Conservation (phyloP, 2,329 filamentous ascomycete genomes). For the Pestalotiopsis sp. region DNA sequence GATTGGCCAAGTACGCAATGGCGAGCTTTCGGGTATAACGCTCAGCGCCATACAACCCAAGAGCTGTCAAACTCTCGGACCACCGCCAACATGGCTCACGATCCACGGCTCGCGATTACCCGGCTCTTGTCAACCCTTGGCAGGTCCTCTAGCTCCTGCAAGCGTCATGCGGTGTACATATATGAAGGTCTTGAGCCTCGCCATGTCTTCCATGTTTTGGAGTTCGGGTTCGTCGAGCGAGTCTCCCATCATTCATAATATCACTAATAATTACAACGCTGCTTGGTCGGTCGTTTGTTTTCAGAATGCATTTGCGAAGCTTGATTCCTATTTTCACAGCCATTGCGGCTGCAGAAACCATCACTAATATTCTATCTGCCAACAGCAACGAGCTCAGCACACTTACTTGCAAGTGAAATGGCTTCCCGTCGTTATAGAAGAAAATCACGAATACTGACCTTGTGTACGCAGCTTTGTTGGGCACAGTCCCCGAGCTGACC, state of each 20-base stretch:
- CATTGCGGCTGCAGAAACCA: slow-evolving; percentile 8
- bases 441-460: not conserved
- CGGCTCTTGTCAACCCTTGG: not conserved
- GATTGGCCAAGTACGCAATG: not conserved
- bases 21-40: not conserved
- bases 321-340: slow-evolving; percentile 9
- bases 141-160: not conserved
- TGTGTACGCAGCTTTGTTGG: slow-evolving; percentile 15
- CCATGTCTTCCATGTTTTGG: not conserved
- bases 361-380: slow-evolving; percentile 12
- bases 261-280: slow-evolving; percentile 1
- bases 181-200: not conserved
- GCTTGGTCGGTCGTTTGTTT: slow-evolving; percentile 2
- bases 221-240: slow-evolving; percentile 3
- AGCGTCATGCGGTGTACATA: not conserved
- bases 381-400: slow-evolving; percentile 15
- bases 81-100: not conserved
- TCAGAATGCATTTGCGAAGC: slow-evolving; percentile 12
- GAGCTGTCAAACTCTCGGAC: not conserved
- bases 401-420: slow-evolving; percentile 10
- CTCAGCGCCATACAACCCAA: not conserved
- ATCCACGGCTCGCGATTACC: not conserved
- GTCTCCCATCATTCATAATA: not conserved
- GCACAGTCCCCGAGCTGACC: slow-evolving; percentile 14
- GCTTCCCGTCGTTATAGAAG: not conserved